These are phyloP conservation scores for Volvariella volvacea DNA, from an alignment of 1,284 basidiomycete species.

Conservation along the genomic window DNA sequence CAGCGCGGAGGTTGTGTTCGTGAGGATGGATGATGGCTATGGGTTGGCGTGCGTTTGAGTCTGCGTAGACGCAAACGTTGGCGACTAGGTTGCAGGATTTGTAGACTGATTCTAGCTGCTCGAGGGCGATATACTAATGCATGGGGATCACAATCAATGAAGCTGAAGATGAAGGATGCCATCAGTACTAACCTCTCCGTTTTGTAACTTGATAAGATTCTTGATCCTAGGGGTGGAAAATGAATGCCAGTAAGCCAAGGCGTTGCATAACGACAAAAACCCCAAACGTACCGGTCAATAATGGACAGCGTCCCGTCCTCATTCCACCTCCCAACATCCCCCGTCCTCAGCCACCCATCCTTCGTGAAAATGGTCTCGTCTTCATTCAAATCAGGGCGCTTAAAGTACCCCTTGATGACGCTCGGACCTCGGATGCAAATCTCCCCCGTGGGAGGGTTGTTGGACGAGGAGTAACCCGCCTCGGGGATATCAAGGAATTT, in stretches of 20 bases:
- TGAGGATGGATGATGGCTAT: slow-evolving; percentile 76
- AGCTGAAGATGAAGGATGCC: not conserved
- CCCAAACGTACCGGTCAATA: slow-evolving; percentile 59
- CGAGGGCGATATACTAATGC: slow-evolving; percentile 78
- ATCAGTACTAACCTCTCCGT: slow-evolving; percentile 54
- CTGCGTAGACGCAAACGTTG: slow-evolving; percentile 83
- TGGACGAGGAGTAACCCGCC: slow-evolving; percentile 62
- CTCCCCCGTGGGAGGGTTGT: slow-evolving; percentile 73
- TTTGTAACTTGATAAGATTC: slow-evolving; percentile 81
- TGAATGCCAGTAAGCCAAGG: not conserved
- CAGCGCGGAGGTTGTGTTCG: slow-evolving; percentile 63
- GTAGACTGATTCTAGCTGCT: slow-evolving; percentile 81
- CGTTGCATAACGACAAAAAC: slow-evolving; percentile 3
- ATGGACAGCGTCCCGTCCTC: slow-evolving; percentile 75
- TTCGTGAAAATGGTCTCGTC: slow-evolving; percentile 75
- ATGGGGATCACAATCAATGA: not conserved
- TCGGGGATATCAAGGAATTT: slow-evolving; percentile 82
- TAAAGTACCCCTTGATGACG: slow-evolving; percentile 75
- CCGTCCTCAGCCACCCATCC: slow-evolving; percentile 86
- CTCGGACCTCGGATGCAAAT: slow-evolving; percentile 79
- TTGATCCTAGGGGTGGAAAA: slow-evolving; percentile 43
- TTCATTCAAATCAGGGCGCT: slow-evolving; percentile 82
- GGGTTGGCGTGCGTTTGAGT: slow-evolving; percentile 73
- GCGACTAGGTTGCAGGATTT: slow-evolving; percentile 72
- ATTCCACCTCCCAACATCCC: slow-evolving; percentile 88